phyloP scores from a whole-genome alignment of 108 stramenopile genomes.

The Epithemia pelagica region DNA sequence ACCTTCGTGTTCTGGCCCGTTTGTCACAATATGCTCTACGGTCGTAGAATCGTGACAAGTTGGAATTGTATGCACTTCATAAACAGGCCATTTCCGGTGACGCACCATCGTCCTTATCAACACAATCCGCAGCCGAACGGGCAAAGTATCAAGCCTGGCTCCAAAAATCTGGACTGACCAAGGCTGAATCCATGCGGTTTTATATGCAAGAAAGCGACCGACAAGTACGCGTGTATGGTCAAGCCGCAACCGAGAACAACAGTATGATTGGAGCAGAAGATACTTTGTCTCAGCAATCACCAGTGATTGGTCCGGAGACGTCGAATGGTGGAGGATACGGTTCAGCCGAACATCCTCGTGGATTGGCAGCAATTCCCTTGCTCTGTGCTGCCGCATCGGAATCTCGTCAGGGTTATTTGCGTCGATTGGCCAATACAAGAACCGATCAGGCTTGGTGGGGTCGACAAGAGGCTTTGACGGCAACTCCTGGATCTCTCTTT shows the following conservation, averaged over 20 bases:
- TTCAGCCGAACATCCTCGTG: constrained; percentile 31
- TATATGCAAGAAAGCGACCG: constrained; percentile 76
- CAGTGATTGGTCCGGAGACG: not conserved
- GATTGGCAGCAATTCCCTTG: constrained; percentile 74
- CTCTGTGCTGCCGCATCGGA: constrained; percentile 81
- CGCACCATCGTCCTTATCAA: constrained; percentile 41
- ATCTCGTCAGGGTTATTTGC: constrained; percentile 66
- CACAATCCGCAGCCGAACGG: constrained; percentile 50
- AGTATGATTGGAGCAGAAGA: not conserved
- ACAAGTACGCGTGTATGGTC: constrained; percentile 70
- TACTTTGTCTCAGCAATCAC: constrained; percentile 13
- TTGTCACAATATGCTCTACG: too few relatives aligned
- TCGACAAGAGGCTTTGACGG: constrained; percentile 74
- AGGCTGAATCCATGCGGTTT: constrained; percentile 59
- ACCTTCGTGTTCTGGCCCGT: too few relatives aligned
- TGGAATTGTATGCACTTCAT: constrained; percentile 88
- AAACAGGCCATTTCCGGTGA: constrained; percentile 81
- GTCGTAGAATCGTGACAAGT: constrained; percentile 65
- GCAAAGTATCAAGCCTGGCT: constrained; percentile 78
- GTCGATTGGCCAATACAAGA: constrained; percentile 38
- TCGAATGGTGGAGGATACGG: constrained; percentile 2
- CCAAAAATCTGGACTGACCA: constrained; percentile 51
- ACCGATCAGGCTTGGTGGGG: constrained; percentile 58
- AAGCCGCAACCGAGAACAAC: not conserved
- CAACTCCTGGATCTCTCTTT: constrained; percentile 34